Evolutionary conservation across 2,329 filamentous ascomycete species (phyloP), one percentile per base, ranked within the genome.

Genomic region (Xylariaceae sp.): DNA sequence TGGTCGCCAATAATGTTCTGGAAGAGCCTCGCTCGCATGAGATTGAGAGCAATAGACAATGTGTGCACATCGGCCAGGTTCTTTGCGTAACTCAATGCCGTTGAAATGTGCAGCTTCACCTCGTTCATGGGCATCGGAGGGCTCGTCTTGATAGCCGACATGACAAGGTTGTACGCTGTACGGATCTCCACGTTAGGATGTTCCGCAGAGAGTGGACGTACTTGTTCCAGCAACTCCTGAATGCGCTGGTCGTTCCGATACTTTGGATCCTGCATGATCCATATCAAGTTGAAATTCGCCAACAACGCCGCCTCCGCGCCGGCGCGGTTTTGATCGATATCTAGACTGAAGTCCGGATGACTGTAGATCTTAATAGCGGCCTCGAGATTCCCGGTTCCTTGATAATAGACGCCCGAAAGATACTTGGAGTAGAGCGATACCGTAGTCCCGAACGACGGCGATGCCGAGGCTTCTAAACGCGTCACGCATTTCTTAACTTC

Each of bases 11-110:
- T 85, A 11, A 92, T 88, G 60, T 88, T 88, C 51, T 88, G 87
- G 73, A 92, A 97, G 68, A 96, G 88, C 55, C 86, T 84, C 69
- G 83, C 86, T 55, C 89, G 88, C 88, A 97, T 95, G 64, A 94
- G 87, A 66, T 87, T 92, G 60, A 97, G 83, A 4, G 88, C 87
- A 64, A 97, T 88, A 52, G 87, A 87, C n/a, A 92, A 82, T 56
- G 92, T 88, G 64, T 95, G 89, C 35, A 84, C 84, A 71, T 96
- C 96, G 57, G 80, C 80, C 7, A 88, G 86, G 6, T 79, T 78
- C 64, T 88, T 87, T 10, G 89, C 87, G 2, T 85, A 84, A 45
- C 82, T 81, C 48, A 96, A 81, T 1, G 91, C 88, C 45, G 81
- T 80, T 61, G 90, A 86, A 56, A 97, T 87, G 68, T 88, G 85